Conservation (phyloP, 2,329 filamentous ascomycete species). For the Scytalidium lignicola region DNA sequence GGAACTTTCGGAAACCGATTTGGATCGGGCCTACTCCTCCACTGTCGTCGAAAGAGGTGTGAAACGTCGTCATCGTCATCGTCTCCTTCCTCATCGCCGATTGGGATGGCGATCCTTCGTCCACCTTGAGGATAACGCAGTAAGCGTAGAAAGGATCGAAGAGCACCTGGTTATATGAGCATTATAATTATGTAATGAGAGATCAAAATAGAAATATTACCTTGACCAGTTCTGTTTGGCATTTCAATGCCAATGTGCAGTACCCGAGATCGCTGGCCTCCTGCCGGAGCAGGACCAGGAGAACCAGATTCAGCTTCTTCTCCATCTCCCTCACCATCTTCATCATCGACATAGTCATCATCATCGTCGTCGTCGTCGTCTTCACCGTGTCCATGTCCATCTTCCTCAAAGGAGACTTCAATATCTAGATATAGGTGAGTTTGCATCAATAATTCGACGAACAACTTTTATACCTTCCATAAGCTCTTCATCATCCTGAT, state of each 20-base stretch:
- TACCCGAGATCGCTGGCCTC: not conserved
- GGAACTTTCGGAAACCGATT: slow-evolving; percentile 77
- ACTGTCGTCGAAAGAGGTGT: slow-evolving; percentile 40
- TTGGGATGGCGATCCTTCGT: slow-evolving; percentile 13
- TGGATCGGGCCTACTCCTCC: slow-evolving; percentile 38
- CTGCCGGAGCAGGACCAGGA: not conserved
- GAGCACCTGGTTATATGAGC: not conserved
- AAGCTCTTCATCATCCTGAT: not conserved
- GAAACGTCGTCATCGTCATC: slow-evolving; percentile 14
- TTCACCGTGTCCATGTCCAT: slow-evolving; percentile 15
- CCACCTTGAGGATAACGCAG: not conserved
- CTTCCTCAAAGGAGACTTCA: not conserved
- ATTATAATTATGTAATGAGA: not conserved
- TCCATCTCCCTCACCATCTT: slow-evolving; percentile 1
- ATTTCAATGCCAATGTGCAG: slow-evolving; percentile 18
- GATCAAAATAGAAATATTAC: slow-evolving; percentile 13
- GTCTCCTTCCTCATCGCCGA: slow-evolving; percentile 13
- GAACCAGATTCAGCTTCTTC: slow-evolving; percentile 1
- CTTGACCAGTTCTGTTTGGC: slow-evolving; percentile 15
- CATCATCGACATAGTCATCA: slow-evolving; percentile 22
- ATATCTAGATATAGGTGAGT: not conserved
- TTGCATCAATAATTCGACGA: not conserved
- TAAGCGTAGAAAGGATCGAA: slow-evolving; percentile 2
- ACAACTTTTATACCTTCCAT: not conserved
- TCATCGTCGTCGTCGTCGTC: slow-evolving; percentile 25